Conservation (phyloP, 441 rosid genomes). For the Adansonia grandidieri region DNA sequence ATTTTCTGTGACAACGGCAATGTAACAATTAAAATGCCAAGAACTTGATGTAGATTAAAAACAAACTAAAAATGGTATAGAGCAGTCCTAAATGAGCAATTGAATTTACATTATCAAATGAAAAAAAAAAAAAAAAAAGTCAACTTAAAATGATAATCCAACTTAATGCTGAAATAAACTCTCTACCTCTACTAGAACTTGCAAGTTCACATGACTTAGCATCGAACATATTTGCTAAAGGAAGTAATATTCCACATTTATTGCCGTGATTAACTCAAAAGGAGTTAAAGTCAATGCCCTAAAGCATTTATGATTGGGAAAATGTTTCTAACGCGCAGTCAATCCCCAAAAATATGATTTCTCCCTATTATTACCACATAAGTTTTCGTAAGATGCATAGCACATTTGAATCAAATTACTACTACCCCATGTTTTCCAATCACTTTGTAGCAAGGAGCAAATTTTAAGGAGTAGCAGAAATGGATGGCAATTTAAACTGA, state of each 20-base stretch:
- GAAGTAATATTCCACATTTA: not conserved
- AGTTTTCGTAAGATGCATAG: too few species aligned
- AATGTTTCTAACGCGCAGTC: not conserved
- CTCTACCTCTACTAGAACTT: not conserved
- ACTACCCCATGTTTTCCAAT: not conserved
- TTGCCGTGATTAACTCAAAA: not conserved
- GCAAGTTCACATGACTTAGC: not conserved
- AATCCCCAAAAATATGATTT: too few species aligned
- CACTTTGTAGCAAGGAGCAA: not conserved
- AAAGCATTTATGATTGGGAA: not conserved
- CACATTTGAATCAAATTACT: too few species aligned
- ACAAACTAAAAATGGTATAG: not conserved
- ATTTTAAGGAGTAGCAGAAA: not conserved
- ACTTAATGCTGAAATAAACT: constrained; percentile 12
- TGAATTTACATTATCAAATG: not conserved
- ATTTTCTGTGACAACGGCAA: not conserved
- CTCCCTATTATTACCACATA: too few species aligned
- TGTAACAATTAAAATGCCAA: not conserved
- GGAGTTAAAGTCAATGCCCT: not conserved
- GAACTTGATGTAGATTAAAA: not conserved
- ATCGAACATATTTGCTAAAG: not conserved
- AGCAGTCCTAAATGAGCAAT: not conserved
- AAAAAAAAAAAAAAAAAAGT: too few species aligned
- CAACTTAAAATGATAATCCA: not conserved
- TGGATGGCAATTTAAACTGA: not conserved